Percentiles rank a stretch among this genome's conserved stretches.
Evolutionary conservation across 2,329 filamentous ascomycete genomes (phyloP).

Genomic region (Aspergillus glaucus): DNA sequence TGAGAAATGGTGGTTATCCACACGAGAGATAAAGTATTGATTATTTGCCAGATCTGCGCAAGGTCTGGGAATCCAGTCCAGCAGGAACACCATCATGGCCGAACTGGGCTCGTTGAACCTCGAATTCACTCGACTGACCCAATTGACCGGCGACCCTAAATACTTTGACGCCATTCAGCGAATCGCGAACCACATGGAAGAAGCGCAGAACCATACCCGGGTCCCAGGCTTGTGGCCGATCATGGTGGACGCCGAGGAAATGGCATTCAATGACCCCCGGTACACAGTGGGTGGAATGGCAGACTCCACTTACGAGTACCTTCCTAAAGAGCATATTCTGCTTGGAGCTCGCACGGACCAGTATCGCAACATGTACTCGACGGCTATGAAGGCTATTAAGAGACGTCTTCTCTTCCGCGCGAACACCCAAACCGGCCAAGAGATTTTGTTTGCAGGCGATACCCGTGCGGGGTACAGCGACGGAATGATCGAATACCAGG

Average conservation of each 20-base stretch:
- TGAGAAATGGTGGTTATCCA: slow-evolving; percentile 23
- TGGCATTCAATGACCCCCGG: slow-evolving; percentile 24
- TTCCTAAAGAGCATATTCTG: slow-evolving; percentile 45
- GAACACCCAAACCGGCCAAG: slow-evolving; percentile 34
- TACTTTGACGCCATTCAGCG: slow-evolving; percentile 88
- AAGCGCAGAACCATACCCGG: slow-evolving; percentile 63
- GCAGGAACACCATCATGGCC: slow-evolving; percentile 57
- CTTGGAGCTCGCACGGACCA: slow-evolving; percentile 37
- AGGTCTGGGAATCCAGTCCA: slow-evolving; percentile 39
- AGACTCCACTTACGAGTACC: slow-evolving; percentile 46
- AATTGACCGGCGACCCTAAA: slow-evolving; percentile 70
- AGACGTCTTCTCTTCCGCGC: slow-evolving; percentile 40
- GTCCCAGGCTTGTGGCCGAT: slow-evolving; percentile 78
- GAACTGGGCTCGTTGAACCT: slow-evolving; percentile 77
- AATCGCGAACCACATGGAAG: slow-evolving; percentile 70
- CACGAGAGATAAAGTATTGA: background rate
- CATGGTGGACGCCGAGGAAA: slow-evolving; percentile 53
- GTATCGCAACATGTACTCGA: slow-evolving; percentile 40
- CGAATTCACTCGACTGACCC: slow-evolving; percentile 84
- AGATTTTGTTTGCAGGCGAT: slow-evolving; percentile 37
- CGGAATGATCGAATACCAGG: slow-evolving; percentile 28
- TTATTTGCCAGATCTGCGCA: slow-evolving; percentile 19
- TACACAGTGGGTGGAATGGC: slow-evolving; percentile 43
- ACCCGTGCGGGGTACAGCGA: slow-evolving; percentile 13
- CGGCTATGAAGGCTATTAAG: slow-evolving; percentile 33